Evolutionary conservation across 169 alveolate species (phyloP).

Genomic region (Plasmodium relictum): DNA sequence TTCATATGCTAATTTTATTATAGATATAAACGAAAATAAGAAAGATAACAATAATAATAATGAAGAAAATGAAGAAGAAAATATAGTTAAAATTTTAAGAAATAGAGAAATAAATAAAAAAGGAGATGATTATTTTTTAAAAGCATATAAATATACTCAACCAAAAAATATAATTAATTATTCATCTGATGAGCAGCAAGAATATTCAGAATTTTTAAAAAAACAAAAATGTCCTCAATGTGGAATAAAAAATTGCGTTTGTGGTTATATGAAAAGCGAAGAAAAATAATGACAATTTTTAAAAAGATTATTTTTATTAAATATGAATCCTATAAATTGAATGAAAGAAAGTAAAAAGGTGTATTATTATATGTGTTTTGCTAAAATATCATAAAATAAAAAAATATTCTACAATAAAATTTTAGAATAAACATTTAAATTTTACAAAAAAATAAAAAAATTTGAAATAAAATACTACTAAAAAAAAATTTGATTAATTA

Average conservation of each 20-base stretch:
- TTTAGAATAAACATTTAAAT: neutral
- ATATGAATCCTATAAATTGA: neutral
- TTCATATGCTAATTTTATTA: constrained; percentile 29
- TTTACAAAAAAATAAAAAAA: constrained; percentile 8
- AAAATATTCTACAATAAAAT: too few relatives aligned
- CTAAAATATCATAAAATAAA: neutral
- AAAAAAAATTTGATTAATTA: neutral
- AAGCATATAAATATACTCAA: constrained; percentile 51
- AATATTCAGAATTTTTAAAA: constrained; percentile 36
- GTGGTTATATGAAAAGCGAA: constrained; percentile 47
- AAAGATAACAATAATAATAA: neutral
- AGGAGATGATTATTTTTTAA: constrained; percentile 56
- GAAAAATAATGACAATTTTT: neutral
- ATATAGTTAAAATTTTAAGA: constrained; percentile 31
- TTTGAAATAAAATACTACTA: neutral
- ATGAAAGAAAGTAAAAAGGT: neutral
- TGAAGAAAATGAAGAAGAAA: constrained; percentile 20
- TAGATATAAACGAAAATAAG: neutral
- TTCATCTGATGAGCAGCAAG: constrained; percentile 38
- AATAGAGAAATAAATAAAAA: constrained; percentile 34
- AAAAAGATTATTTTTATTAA: neutral
- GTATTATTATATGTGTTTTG: neutral
- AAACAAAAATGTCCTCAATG: constrained; percentile 67
- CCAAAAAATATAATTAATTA: constrained; percentile 60
- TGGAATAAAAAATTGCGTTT: constrained; percentile 64